Percentiles rank a stretch among this genome's conserved stretches.
phyloP scores from a whole-genome alignment of 176 grass and related monocot species.

The Hyparrhenia diplandra region DNA sequence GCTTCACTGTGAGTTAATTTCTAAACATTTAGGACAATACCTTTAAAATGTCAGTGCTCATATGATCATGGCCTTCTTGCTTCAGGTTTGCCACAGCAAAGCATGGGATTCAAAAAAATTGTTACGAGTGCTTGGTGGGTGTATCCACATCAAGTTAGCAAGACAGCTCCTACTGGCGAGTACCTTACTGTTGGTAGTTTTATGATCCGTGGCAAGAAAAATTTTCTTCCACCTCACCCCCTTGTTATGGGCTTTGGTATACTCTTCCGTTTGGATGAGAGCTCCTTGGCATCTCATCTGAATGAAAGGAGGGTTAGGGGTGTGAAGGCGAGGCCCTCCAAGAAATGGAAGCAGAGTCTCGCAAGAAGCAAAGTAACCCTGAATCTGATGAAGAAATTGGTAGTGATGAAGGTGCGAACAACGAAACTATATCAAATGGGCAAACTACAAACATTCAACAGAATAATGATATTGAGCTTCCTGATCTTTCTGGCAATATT shows the following conservation, averaged over 20 bases:
- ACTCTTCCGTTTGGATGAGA: conserved; percentile 93
- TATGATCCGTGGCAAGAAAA: conserved; percentile 98
- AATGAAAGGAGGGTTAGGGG: conserved; percentile 89
- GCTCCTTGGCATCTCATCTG: conserved; percentile 78
- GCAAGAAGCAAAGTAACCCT: conserved; percentile 39
- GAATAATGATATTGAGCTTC: conserved; percentile 20
- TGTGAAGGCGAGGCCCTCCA: conserved; percentile 69
- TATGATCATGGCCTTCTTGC: conserved; percentile 17
- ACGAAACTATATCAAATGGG: conserved; percentile 39
- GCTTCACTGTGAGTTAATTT: conserved; percentile 73
- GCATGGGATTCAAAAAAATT: conserved; percentile 97
- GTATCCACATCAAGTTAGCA: conserved; percentile 96
- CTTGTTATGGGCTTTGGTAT: conserved; percentile 96
- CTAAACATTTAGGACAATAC: conserved; percentile 15
- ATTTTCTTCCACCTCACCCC: conserved; percentile 83
- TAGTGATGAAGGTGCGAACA: conserved; percentile 34
- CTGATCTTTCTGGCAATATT: conserved; percentile 10
- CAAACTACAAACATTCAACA: conserved; percentile 22
- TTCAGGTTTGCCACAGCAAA: conserved; percentile 94
- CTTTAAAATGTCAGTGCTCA: not conserved
- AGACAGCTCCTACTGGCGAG: conserved; percentile 92
- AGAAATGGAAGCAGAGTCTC: conserved; percentile 38
- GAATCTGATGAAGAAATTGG: conserved; percentile 40
- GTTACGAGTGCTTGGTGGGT: conserved; percentile 99
- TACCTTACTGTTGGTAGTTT: conserved; percentile 98